Conservation (phyloP, 495 filamentous ascomycete species). For the Xylaria venustula region DNA sequence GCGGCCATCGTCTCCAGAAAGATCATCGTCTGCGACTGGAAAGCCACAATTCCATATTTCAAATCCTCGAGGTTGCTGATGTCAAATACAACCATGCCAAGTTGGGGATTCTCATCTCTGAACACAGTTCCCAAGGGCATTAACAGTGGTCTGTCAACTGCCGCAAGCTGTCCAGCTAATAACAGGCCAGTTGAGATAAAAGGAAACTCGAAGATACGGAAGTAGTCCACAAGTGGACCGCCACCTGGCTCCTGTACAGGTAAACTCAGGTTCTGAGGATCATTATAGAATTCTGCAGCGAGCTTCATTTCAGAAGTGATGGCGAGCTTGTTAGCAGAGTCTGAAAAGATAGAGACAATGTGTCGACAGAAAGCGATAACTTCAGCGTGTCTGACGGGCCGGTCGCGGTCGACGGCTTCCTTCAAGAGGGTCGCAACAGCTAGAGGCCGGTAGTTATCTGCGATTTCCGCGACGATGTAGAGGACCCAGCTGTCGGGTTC, state of each 20-base stretch:
- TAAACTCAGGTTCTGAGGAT: not conserved
- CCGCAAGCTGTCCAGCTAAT: not conserved
- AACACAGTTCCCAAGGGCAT: not conserved
- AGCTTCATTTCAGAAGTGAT: not conserved
- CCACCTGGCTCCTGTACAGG: no score
- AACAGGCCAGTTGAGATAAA: not conserved
- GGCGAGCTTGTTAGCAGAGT: not conserved
- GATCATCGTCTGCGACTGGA: not conserved
- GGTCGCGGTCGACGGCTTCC: not conserved
- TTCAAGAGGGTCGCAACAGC: not conserved
- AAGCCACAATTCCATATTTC: not conserved
- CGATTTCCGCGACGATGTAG: not conserved
- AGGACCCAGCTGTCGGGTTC: slow-evolving; percentile 9
- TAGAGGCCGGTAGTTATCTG: not conserved
- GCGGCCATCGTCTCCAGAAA: not conserved
- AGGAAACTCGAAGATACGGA: not conserved
- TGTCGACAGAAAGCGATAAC: not conserved
- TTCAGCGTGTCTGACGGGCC: not conserved
- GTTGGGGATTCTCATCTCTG: not conserved
- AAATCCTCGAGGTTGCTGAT: not conserved
- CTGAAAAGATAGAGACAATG: not conserved
- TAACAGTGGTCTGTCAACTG: no score
- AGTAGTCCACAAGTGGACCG: no score
- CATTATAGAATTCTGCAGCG: not conserved
- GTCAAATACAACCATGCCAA: slow-evolving; percentile 3